These are phyloP conservation scores for Starmerella stigmatis DNA, from an alignment of 805 yeast species.

Conservation along the genomic window DNA sequence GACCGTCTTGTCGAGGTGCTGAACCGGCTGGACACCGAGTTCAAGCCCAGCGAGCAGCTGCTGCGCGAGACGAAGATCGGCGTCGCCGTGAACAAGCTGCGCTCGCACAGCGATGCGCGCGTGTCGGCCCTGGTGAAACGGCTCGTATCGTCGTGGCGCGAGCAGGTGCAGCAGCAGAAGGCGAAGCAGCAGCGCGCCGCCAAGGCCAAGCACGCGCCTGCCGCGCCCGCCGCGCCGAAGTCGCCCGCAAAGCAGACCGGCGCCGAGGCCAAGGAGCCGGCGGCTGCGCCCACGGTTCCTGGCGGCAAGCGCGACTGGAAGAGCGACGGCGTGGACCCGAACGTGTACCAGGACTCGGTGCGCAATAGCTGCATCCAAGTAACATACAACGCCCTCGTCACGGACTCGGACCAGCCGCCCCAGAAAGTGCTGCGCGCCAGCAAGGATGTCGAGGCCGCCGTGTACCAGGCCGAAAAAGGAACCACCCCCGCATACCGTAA, in stretches of 20 bases:
- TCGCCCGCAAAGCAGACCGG: background rate
- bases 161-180: constrained; percentile 48
- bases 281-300: constrained; percentile 13
- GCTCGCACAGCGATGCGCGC: constrained; percentile 52
- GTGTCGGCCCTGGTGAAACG: constrained; percentile 63
- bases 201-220: constrained; percentile 6
- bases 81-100: constrained; percentile 82
- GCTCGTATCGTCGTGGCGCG: constrained; percentile 84
- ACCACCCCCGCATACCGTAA: constrained; percentile 56
- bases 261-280: background rate
- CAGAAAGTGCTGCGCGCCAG: constrained; percentile 52
- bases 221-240: background rate
- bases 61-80: constrained; percentile 94
- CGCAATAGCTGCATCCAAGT: constrained; percentile 79
- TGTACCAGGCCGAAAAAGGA: constrained; percentile 48
- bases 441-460: constrained; percentile 62
- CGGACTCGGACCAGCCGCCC: constrained; percentile 57
- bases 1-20: constrained; percentile 58
- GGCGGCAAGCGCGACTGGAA: constrained; percentile 40
- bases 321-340: constrained; percentile 67
- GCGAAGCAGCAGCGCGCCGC: constrained; percentile 12
- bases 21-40: constrained; percentile 53
- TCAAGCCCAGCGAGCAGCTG: constrained; percentile 73
- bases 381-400: constrained; percentile 78
- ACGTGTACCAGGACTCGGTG: constrained; percentile 60